Evolutionary conservation across 352 stramenopile species (phyloP).

Genomic region (Phytopythium litorale): DNA sequence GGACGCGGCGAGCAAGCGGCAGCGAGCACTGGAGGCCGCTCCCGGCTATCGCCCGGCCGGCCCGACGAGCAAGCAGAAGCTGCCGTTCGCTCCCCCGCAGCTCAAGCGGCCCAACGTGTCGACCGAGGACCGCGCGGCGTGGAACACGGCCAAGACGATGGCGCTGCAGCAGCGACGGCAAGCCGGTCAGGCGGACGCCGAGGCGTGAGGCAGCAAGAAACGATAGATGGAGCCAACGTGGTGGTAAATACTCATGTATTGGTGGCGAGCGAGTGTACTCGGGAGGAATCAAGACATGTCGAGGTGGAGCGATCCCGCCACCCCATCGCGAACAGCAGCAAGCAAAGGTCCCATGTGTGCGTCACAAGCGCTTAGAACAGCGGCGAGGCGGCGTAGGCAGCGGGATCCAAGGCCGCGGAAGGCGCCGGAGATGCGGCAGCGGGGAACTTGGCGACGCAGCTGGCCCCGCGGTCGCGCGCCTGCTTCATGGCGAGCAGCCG

Average conservation of each 20-base stretch:
- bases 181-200: slow-evolving; percentile 3
- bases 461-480: slow-evolving; percentile 26
- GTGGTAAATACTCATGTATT: slow-evolving; percentile 3
- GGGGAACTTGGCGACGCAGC: slow-evolving; percentile 24
- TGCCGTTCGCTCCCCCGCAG: slow-evolving; percentile 51
- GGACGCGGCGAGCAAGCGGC: slow-evolving; percentile 13
- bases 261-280: not conserved
- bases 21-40: not conserved
- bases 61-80: slow-evolving; percentile 22
- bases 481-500: slow-evolving; percentile 63
- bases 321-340: not conserved
- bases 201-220: not conserved
- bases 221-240: not conserved
- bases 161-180: slow-evolving; percentile 35
- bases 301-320: not conserved
- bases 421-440: slow-evolving; percentile 13
- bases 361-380: slow-evolving; percentile 41
- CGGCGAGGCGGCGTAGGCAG: slow-evolving; percentile 20
- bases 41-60: slow-evolving; percentile 1
- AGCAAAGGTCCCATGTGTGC: not conserved
- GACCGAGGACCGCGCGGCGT: slow-evolving; percentile 64
- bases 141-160: slow-evolving; percentile 70
- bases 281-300: not conserved
- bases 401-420: not conserved
- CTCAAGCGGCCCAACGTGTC: slow-evolving; percentile 67